Conservation (phyloP, 176 grass and related monocot genomes). For the Carex scoparia region DNA sequence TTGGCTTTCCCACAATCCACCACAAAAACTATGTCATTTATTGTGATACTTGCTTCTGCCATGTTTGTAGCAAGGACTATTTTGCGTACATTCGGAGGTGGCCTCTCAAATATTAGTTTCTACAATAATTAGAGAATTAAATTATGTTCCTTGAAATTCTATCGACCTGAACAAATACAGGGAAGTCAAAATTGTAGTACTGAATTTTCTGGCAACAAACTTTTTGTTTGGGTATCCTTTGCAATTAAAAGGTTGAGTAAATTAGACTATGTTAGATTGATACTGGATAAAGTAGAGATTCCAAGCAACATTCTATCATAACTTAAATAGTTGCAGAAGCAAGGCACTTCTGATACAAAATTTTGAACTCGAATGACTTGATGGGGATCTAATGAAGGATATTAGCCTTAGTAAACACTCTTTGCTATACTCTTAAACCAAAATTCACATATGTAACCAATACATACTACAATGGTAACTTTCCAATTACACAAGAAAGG, state of each 20-base stretch:
- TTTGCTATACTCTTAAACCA: not conserved
- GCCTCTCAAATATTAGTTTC: conserved; percentile 91
- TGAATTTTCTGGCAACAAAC: not conserved
- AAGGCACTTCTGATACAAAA: not conserved
- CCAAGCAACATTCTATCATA: not conserved
- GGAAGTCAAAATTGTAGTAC: not conserved
- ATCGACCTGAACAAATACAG: not conserved
- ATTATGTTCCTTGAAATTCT: not conserved
- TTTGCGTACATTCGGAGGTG: conserved; percentile 84
- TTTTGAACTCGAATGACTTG: not conserved
- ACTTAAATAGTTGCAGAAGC: not conserved
- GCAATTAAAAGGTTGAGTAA: not conserved
- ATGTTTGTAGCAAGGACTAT: conserved; percentile 96
- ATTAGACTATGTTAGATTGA: not conserved
- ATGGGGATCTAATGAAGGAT: not conserved
- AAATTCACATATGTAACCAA: not conserved
- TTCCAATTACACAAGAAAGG: not conserved
- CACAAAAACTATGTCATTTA: conserved; percentile 96
- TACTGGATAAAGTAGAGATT: not conserved
- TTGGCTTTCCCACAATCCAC: conserved; percentile 99
- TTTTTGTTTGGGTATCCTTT: not conserved
- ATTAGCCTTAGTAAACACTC: not conserved
- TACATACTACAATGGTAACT: not conserved
- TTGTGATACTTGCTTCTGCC: conserved; percentile 99
- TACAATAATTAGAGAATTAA: conserved; percentile 2